phyloP scores from a whole-genome alignment of 2,329 filamentous ascomycete species.

The Dactylellina leptospora region DNA sequence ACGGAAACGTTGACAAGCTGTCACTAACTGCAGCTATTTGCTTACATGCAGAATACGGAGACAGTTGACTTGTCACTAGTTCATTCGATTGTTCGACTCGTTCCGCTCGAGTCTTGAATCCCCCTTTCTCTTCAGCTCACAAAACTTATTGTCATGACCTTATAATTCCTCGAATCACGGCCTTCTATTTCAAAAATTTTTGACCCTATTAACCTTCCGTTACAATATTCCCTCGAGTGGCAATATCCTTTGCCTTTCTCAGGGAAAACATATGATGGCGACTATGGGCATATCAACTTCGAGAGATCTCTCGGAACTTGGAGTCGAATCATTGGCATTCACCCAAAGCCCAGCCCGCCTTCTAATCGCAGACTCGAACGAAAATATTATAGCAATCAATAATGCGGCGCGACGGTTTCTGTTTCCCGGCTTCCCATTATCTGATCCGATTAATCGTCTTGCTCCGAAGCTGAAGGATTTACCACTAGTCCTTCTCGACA shows the following conservation, averaged over 20 bases:
- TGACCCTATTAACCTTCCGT: slow-evolving; percentile 14
- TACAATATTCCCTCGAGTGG: slow-evolving; percentile 18
- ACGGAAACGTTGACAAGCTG: slow-evolving; percentile 22
- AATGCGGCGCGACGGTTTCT: slow-evolving; percentile 35
- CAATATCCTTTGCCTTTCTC: slow-evolving; percentile 17
- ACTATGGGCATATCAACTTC: slow-evolving; percentile 29
- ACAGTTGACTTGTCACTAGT: slow-evolving; percentile 51
- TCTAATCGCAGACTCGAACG: slow-evolving; percentile 33
- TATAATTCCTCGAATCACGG: slow-evolving; percentile 37
- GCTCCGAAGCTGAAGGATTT: slow-evolving; percentile 30
- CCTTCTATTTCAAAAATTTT: slow-evolving; percentile 8
- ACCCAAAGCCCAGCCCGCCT: slow-evolving; percentile 36
- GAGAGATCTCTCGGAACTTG: slow-evolving; percentile 40
- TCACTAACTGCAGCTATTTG: slow-evolving; percentile 36
- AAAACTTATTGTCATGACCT: slow-evolving; percentile 30
- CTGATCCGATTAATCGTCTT: slow-evolving; percentile 6
- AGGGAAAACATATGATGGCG: slow-evolving; percentile 31
- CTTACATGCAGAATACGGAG: slow-evolving; percentile 50
- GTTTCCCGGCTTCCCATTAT: slow-evolving; percentile 21
- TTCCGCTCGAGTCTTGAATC: slow-evolving; percentile 28
- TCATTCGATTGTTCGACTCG: slow-evolving; percentile 49
- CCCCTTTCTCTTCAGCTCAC: slow-evolving; percentile 33
- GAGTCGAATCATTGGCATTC: slow-evolving; percentile 44
- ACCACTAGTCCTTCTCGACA: slow-evolving; percentile 32
- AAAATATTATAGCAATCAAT: slow-evolving; percentile 38